Conservation (phyloP, 1,284 basidiomycete genomes). For the Trametes versicolor region DNA sequence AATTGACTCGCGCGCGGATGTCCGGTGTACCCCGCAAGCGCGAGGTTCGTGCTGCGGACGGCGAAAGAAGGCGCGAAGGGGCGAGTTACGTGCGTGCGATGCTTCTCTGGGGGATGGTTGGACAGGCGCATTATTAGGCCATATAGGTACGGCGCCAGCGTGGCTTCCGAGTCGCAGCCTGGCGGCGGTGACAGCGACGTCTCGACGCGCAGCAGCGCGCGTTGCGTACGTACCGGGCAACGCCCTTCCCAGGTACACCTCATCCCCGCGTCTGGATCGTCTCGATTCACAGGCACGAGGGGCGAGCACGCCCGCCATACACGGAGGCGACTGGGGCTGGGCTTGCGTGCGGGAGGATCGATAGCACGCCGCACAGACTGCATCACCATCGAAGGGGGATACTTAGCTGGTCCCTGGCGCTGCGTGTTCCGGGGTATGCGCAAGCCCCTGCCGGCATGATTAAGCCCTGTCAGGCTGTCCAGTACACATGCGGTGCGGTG, state of each 20-base stretch:
- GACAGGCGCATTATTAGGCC: neutral
- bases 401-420: too few relatives aligned
- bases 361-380: too few relatives aligned
- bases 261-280: neutral
- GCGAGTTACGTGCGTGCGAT: too few relatives aligned
- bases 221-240: neutral
- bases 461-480: neutral
- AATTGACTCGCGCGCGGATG: neutral
- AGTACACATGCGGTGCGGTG: neutral
- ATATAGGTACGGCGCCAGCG: neutral
- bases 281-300: neutral
- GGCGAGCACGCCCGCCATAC: neutral
- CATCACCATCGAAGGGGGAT: too few relatives aligned
- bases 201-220: neutral
- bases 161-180: neutral
- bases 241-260: neutral
- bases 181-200: neutral
- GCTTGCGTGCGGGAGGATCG: too few relatives aligned
- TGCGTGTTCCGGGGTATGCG: too few relatives aligned
- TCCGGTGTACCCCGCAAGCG: neutral
- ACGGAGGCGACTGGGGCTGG: neutral
- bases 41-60: constrained; percentile 3
- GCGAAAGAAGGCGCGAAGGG: neutral
- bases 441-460: neutral
- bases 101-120: too few relatives aligned